Conservation (phyloP, 768 basidiomycete species). For the Calocera viscosa region DNA sequence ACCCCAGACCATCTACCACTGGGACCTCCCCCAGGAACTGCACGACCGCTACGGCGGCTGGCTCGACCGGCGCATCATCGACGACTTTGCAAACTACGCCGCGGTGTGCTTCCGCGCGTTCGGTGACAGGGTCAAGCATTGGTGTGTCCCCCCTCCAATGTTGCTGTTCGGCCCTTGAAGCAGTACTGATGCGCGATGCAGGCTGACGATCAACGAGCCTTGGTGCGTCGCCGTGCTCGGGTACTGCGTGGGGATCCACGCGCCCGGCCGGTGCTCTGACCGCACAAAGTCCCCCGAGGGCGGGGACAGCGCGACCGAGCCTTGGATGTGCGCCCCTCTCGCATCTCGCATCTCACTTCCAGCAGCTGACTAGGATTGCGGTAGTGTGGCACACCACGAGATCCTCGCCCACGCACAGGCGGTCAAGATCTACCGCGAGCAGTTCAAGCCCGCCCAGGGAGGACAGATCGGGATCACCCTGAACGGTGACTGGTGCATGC, state of each 20-base stretch:
- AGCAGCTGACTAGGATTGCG: conserved; percentile 16
- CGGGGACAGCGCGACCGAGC: conserved; percentile 46
- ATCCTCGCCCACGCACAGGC: conserved; percentile 59
- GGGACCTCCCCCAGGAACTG: conserved; percentile 66
- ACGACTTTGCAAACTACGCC: conserved; percentile 52
- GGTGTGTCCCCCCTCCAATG: conserved; percentile 30
- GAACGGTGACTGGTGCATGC: conserved; percentile 64
- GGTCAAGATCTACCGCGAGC: conserved; percentile 51
- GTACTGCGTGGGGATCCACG: conserved; percentile 59
- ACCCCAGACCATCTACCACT: conserved; percentile 54
- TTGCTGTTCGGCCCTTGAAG: not conserved
- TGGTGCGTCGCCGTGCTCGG: conserved; percentile 60
- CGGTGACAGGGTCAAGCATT: conserved; percentile 64
- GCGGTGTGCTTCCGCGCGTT: conserved; percentile 58
- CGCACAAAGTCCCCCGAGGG: conserved; percentile 47
- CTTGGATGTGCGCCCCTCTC: conserved; percentile 46
- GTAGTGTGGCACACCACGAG: conserved; percentile 52
- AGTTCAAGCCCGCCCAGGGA: conserved; percentile 49
- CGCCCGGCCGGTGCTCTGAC: conserved; percentile 57
- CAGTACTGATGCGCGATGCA: conserved; percentile 18
- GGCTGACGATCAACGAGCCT: conserved; percentile 67
- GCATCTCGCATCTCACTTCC: conserved; percentile 5
- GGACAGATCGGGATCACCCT: conserved; percentile 70
- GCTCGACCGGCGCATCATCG: conserved; percentile 59
- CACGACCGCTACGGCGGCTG: conserved; percentile 65